Evolutionary conservation across 2,329 filamentous ascomycete species (phyloP).

Genomic region (Triangularia setosa): DNA sequence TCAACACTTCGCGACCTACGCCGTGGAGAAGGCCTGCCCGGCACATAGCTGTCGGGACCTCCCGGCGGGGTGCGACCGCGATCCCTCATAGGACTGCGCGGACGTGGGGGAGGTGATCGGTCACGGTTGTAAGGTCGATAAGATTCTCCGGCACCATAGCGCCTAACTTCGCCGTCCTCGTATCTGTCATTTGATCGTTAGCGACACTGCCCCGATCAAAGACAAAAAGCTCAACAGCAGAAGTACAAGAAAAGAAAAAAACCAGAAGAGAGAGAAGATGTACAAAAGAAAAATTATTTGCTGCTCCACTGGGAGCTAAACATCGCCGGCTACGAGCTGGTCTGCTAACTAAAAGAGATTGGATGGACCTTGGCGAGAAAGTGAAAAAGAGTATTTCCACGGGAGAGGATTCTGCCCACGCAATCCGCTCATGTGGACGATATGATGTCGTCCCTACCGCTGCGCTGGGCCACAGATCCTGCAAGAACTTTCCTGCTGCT

Average conservation of each 20-base stretch:
- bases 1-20: constrained; percentile 41
- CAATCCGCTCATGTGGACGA: too few relatives aligned
- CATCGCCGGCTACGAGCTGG: too few relatives aligned
- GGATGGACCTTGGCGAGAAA: too few relatives aligned
- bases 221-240: background rate
- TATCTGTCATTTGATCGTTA: constrained; percentile 40
- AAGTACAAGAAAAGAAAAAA: background rate
- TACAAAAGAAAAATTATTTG: background rate
- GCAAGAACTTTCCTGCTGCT: too few relatives aligned
- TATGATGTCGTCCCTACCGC: too few relatives aligned
- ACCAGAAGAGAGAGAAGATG: background rate
- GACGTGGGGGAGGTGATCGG: constrained; percentile 27
- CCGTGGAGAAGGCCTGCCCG: constrained; percentile 38
- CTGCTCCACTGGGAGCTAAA: constrained; percentile 3
- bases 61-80: constrained; percentile 29
- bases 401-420: too few relatives aligned
- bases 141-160: constrained; percentile 59
- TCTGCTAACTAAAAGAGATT: background rate
- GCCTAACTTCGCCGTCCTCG: constrained; percentile 58
- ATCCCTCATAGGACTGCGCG: constrained; percentile 32
- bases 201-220: constrained; percentile 5
- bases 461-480: too few relatives aligned
- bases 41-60: constrained; percentile 40
- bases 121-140: constrained; percentile 54
- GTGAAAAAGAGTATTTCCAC: too few relatives aligned